These are phyloP conservation scores for Nasturtium officinale DNA, from an alignment of 345 rosid genomes.

Conservation along the genomic window DNA sequence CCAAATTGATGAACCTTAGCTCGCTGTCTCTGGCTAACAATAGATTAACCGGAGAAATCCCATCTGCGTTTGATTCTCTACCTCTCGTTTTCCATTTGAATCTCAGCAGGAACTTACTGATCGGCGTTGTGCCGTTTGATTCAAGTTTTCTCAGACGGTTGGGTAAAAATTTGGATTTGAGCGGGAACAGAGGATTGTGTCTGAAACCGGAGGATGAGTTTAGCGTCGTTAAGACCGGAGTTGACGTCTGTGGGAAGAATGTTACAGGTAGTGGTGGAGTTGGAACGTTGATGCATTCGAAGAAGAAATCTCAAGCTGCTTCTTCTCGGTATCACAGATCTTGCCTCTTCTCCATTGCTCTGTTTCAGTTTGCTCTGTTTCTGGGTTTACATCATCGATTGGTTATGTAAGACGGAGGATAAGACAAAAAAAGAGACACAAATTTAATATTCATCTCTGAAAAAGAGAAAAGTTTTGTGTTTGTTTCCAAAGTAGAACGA, in stretches of 20 bases:
- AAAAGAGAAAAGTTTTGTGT: conserved; percentile 31
- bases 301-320: conserved; percentile 54
- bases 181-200: conserved; percentile 81
- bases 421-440: background rate
- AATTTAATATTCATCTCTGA: conserved; percentile 16
- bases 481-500: conserved; percentile 37
- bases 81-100: conserved; percentile 76
- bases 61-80: conserved; percentile 50
- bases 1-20: conserved; percentile 61
- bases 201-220: conserved; percentile 61
- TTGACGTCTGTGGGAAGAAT: conserved; percentile 56
- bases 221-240: conserved; percentile 63
- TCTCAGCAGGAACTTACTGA: conserved; percentile 65
- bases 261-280: conserved; percentile 29
- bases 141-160: conserved; percentile 62
- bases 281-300: conserved; percentile 45
- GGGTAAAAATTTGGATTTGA: conserved; percentile 81
- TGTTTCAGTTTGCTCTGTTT: conserved; percentile 42
- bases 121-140: conserved; percentile 75
- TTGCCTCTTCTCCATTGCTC: conserved; percentile 34
- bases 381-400: conserved; percentile 38
- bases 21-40: conserved; percentile 84
- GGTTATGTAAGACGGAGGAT: conserved; percentile 28
- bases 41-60: conserved; percentile 73
- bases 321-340: background rate